Conservation (phyloP, 495 filamentous ascomycete species). For the Lepidopterella palustris region DNA sequence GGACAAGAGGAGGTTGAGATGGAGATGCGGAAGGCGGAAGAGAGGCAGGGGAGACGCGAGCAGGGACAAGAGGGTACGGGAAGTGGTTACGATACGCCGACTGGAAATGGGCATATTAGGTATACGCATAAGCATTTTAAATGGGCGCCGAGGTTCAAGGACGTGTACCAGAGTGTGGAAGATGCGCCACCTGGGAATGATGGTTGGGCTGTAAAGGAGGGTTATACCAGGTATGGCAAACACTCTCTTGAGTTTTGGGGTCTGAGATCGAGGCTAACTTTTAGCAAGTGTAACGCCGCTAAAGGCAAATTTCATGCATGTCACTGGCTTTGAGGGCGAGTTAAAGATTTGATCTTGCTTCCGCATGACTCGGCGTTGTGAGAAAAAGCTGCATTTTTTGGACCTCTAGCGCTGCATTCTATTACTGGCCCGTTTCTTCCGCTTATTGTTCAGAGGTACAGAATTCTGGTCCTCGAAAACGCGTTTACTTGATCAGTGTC, state of each 20-base stretch:
- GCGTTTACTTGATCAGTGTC: no score
- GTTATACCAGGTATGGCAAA: slow-evolving; percentile 72
- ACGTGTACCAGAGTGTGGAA: slow-evolving; percentile 80
- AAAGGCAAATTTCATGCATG: slow-evolving; percentile 87
- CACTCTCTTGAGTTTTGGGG: not conserved
- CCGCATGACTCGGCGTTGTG: not conserved
- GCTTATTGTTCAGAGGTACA: no score
- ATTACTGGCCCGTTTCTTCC: no score
- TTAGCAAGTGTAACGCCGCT: slow-evolving; percentile 72
- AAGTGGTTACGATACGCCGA: slow-evolving; percentile 21
- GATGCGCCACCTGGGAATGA: slow-evolving; percentile 78
- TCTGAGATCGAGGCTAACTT: not conserved
- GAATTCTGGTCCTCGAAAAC: no score
- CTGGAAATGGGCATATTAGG: slow-evolving; percentile 25
- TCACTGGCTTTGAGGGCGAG: slow-evolving; percentile 57
- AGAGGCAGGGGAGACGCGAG: slow-evolving; percentile 34
- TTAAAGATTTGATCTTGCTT: slow-evolving; percentile 67
- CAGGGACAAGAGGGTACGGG: slow-evolving; percentile 14
- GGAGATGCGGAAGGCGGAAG: slow-evolving; percentile 50
- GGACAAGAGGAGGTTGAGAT: slow-evolving; percentile 54
- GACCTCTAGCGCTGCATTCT: no score
- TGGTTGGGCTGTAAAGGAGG: slow-evolving; percentile 86
- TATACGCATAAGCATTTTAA: slow-evolving; percentile 81
- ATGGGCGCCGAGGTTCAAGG: slow-evolving; percentile 82
- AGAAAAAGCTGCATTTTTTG: not conserved